Evolutionary conservation across 768 basidiomycete species (phyloP), one percentile per base, ranked within the genome.

Genomic region (Leccinum incarnatum): DNA sequence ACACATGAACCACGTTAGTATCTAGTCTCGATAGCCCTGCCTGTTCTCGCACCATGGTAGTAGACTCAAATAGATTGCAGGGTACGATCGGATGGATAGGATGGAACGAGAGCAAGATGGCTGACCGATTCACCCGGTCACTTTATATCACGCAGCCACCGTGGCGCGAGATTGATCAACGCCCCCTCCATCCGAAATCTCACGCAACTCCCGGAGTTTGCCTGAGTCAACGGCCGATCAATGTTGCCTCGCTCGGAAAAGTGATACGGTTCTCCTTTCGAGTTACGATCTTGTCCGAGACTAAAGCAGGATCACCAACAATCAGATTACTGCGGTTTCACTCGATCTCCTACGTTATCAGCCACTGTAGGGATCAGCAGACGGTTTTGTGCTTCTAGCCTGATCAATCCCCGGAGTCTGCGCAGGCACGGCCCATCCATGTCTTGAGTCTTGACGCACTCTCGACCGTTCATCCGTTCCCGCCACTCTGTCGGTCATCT

Each of bases 41-140:
- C 19, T 42, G 46, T 40, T 11, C 29, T 55, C 69, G 37, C 50
- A 71, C 69, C 69, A 70, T 71, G n/a, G 57, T 54, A 40, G 32
- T 50, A 15, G 51, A 57, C 9, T 37, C 45, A 14, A 21, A 37
- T 63, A 12, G 58, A 49, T 19, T 46, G 51, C 42, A 53, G 32
- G 29, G 27, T 42, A 56, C 9, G 57, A 55, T 50, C n/a, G 19
- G 53, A 21, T 29, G 42, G 27, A 46, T 51, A 36, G 23, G 51
- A 47, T 10, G 19, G 12, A 30, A n/a, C 4, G 15, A 34, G 36
- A 56, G 21, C 6, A n/a, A 15, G 12, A 14, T 42, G 37, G 40
- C n/a, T 19, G 51, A 30, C 15, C 2, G 15, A 23, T 48, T 40
- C 37, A 40, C 17, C 23, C 48, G 12, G 10, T 29, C 8, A 23